These are phyloP conservation scores for Penicillium flavigenum DNA, from an alignment of 495 filamentous ascomycete species.

Conservation along the genomic window DNA sequence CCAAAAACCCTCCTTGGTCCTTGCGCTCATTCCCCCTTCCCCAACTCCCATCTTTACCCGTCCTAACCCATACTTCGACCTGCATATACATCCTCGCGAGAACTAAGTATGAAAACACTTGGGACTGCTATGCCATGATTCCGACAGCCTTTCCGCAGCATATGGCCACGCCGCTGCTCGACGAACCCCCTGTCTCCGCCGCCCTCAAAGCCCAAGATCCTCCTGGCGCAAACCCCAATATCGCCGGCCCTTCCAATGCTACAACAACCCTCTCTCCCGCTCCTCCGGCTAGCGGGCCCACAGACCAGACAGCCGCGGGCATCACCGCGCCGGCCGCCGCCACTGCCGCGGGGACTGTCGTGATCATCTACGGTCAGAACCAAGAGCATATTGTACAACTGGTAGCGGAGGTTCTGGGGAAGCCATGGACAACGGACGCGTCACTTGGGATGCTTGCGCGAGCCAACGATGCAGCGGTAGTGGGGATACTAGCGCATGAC, in stretches of 20 bases:
- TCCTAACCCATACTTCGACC: not conserved
- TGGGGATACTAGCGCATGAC: constrained; percentile 55
- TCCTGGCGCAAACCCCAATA: not conserved
- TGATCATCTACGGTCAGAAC: constrained; percentile 59
- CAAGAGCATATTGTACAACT: constrained; percentile 66
- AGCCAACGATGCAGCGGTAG: constrained; percentile 53
- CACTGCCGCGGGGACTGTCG: constrained; percentile 36
- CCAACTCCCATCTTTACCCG: not conserved
- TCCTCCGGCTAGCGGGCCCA: constrained; percentile 9
- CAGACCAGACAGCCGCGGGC: not conserved
- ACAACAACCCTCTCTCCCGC: constrained; percentile 15
- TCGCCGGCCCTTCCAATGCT: not conserved
- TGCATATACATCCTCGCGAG: not conserved
- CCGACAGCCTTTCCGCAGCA: constrained; percentile 40
- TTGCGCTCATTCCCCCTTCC: not conserved
- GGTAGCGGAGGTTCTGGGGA: constrained; percentile 68
- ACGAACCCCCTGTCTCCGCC: constrained; percentile 16
- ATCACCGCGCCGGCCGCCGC: not conserved
- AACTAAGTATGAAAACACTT: constrained; percentile 32
- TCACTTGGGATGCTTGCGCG: constrained; percentile 51
- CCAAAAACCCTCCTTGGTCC: not conserved
- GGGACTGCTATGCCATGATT: constrained; percentile 42
- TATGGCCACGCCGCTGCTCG: constrained; percentile 39
- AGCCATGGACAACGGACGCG: constrained; percentile 57
- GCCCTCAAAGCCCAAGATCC: constrained; percentile 1